These are phyloP conservation scores for Allomyces macrogynus DNA, from an alignment of 192 early-diverging fungal genomes.

Conservation along the genomic window DNA sequence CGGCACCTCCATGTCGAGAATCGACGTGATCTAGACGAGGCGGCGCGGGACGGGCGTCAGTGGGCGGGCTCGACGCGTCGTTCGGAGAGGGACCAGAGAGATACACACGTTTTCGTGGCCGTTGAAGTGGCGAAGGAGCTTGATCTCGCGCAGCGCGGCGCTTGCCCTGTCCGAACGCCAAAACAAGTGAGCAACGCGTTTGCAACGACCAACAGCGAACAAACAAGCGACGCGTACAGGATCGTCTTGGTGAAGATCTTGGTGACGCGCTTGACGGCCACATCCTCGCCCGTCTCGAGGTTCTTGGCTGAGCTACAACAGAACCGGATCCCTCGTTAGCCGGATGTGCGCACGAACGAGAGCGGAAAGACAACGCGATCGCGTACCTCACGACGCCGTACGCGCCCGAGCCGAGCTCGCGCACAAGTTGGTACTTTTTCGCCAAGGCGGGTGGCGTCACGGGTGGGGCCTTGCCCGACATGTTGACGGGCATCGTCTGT, in stretches of 20 bases:
- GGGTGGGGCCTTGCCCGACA: neutral
- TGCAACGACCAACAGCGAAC: too few relatives aligned
- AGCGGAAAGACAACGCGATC: neutral
- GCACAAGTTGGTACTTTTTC: constrained; percentile 41
- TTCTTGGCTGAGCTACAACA: constrained; percentile 63
- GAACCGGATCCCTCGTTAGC: constrained; percentile 1
- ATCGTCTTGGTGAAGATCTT: constrained; percentile 68
- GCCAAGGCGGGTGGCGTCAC: constrained; percentile 27
- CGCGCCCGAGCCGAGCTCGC: constrained; percentile 76
- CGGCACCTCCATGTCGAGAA: constrained; percentile 79
- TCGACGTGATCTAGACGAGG: constrained; percentile 54
- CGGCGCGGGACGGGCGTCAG: too few relatives aligned
- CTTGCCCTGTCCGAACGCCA: constrained; percentile 24
- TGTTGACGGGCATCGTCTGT: too few relatives aligned
- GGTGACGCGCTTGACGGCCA: constrained; percentile 84
- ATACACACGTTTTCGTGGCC: constrained; percentile 77
- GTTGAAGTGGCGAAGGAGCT: constrained; percentile 75
- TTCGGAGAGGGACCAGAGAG: constrained; percentile 11
- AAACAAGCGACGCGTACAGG: constrained; percentile 10
- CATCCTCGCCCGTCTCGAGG: constrained; percentile 53
- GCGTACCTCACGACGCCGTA: constrained; percentile 70
- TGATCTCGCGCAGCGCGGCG: constrained; percentile 75
- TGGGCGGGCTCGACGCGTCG: too few relatives aligned
- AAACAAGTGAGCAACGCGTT: too few relatives aligned
- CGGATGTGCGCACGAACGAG: neutral